A percentile compares a stretch with the other conserved stretches of the same genome.
Evolutionary conservation across 768 basidiomycete species (phyloP).

Genomic region (Kwoniella sp.): DNA sequence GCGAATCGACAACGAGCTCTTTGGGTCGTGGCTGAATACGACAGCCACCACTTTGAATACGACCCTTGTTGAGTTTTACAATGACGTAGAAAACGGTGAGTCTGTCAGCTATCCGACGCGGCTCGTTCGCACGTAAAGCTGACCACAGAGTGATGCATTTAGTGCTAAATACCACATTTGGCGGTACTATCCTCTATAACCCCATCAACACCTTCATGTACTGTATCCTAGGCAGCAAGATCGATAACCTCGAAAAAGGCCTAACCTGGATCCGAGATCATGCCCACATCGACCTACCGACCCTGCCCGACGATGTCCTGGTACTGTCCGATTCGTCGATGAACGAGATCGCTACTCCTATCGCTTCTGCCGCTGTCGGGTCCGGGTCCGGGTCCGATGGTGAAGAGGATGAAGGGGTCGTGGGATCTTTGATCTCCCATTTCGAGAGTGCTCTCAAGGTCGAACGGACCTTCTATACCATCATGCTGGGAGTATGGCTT

Average conservation of each 20-base stretch:
- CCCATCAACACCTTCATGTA: conserved; percentile 84
- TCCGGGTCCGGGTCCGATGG: conserved; percentile 61
- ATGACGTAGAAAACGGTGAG: conserved; percentile 77
- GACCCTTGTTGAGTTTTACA: conserved; percentile 84
- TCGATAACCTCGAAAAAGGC: conserved; percentile 79
- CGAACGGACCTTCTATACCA: conserved; percentile 78
- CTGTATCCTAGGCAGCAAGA: conserved; percentile 90
- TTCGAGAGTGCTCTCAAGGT: conserved; percentile 75
- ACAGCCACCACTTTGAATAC: conserved; percentile 85
- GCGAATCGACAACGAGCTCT: conserved; percentile 80
- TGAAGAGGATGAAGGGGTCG: conserved; percentile 64
- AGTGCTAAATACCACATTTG: conserved; percentile 66
- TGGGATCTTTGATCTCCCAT: conserved; percentile 71
- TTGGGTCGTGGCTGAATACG: conserved; percentile 85
- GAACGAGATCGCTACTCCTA: conserved; percentile 74
- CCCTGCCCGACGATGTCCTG: conserved; percentile 72
- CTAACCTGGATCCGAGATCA: conserved; percentile 90
- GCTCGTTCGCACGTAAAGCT: conserved; percentile 1
- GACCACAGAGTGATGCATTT: background rate
- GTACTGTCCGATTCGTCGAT: conserved; percentile 73
- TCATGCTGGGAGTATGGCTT: conserved; percentile 83
- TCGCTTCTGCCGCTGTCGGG: conserved; percentile 74
- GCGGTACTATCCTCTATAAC: conserved; percentile 75
- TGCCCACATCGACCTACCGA: conserved; percentile 76
- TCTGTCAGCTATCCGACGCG: background rate